Percentiles rank a stretch among this genome's conserved stretches.
Conservation (phyloP, 2,329 filamentous ascomycete genomes). For the Claviceps sp. region DNA sequence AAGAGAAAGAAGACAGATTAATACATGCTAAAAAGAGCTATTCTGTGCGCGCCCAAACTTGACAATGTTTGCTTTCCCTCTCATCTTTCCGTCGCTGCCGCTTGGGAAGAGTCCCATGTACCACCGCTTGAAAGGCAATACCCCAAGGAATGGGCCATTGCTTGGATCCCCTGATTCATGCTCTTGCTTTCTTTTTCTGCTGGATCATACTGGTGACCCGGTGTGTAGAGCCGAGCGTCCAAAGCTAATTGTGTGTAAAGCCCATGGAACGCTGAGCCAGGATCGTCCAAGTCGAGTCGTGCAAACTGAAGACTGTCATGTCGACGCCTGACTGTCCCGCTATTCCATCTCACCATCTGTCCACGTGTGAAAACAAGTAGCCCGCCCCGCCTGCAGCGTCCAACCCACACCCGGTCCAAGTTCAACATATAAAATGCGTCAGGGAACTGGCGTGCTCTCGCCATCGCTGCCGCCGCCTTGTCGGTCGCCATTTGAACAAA, state of each 20-base stretch:
- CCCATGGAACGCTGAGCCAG: no score
- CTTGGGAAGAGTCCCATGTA: background rate
- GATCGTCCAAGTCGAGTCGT: no score
- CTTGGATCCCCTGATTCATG: no score
- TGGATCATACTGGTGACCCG: no score
- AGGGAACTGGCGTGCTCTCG: background rate
- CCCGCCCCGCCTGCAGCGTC: background rate
- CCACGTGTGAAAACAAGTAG: background rate
- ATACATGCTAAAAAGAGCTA: slow-evolving; percentile 31
- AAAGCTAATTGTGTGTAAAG: no score
- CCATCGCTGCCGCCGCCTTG: background rate
- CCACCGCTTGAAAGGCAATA: no score
- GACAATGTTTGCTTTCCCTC: slow-evolving; percentile 8
- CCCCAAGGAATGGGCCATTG: no score
- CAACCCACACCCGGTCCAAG: background rate
- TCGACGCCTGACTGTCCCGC: background rate
- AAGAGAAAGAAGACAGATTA: slow-evolving; percentile 23
- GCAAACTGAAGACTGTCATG: no score
- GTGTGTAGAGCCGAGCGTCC: no score
- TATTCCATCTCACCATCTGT: background rate
- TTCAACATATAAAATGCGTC: slow-evolving; percentile 4
- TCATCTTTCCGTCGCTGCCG: slow-evolving; percentile 8
- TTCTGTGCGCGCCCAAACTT: background rate
- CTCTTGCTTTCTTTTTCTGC: no score
- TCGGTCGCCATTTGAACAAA: background rate